Evolutionary conservation across 2,329 filamentous ascomycete species (phyloP), one percentile per base, ranked within the genome.

Genomic region (Acrodontium crateriforme): DNA sequence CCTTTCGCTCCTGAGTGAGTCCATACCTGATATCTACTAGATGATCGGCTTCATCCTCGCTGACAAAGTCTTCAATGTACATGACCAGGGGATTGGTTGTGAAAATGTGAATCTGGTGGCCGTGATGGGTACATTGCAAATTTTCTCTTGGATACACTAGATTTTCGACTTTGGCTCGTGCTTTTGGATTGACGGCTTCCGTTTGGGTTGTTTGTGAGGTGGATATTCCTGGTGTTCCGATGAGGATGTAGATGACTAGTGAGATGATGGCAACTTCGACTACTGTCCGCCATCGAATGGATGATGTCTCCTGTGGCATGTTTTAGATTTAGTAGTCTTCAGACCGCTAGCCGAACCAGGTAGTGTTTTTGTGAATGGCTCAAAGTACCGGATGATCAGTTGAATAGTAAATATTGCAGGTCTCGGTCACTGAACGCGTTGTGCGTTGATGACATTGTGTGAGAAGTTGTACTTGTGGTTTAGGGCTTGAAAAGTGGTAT

Each of bases 51-150:
- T 74, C 69, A 1, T 47, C 39, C 2, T 41, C 41, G 10, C 53
- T 60, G 18, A 74, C 35, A 43, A 73, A 74, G 18, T 58, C 53
- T 42, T 70, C 65, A 25, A 74, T 61, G 45, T 74, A 73, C 10
- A 74, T 55, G 5, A 75, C 55, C 35, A 74, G 46, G 3, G 70
- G 70, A 24, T 62, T 58, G 10, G 60, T 52, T 11, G 58, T 63
- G 28, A 72, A 54, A 4, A 74, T 51, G 39, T 68, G 62, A 2
- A 64, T 44, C 18, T 44, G 42, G 30, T 57, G 59, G 3, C 35
- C 34, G 43, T 61, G 55, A 18, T 43, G 36, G 5, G 38, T 33
- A 39, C 61, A 65, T 19, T 36, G 27, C 16, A 64, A 32, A n/a
- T 47, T 43, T 13, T 35, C 32, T 10, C 54, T 49, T 2, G 60